Evolutionary conservation across 305 asterid genomes (phyloP).

Genomic region (Withania somnifera): DNA sequence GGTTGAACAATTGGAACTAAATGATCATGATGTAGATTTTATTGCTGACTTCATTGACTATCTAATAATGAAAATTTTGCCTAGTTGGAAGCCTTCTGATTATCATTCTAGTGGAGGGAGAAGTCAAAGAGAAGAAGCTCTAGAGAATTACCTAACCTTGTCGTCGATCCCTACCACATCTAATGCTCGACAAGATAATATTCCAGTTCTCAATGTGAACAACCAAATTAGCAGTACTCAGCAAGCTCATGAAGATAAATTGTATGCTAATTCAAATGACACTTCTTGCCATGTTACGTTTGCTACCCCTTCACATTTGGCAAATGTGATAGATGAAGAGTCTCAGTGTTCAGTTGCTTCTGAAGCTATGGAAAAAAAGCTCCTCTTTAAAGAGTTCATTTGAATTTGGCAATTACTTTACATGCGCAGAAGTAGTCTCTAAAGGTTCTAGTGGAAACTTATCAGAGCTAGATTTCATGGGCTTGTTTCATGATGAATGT

Average conservation of each 20-base stretch:
- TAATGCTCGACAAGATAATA: constrained; percentile 14
- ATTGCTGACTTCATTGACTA: constrained; percentile 66
- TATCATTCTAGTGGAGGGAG: constrained; percentile 16
- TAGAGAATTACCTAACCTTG: constrained; percentile 7
- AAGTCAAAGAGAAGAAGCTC: constrained; percentile 13
- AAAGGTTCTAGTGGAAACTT: constrained; percentile 21
- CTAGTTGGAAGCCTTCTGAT: constrained; percentile 42
- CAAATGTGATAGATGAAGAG: constrained; percentile 15
- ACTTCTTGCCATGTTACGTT: constrained; percentile 10
- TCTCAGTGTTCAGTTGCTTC: constrained; percentile 36
- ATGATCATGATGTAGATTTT: constrained; percentile 54
- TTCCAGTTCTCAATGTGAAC: constrained; percentile 1
- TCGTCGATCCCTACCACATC: constrained; percentile 13
- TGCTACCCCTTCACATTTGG: constrained; percentile 17
- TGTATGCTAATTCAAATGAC: constrained; percentile 2
- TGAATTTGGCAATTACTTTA: constrained; percentile 12
- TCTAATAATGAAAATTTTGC: constrained; percentile 34
- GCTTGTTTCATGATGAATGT: constrained; percentile 22
- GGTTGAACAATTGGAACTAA: constrained; percentile 61
- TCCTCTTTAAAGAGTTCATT: constrained; percentile 14
- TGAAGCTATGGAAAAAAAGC: constrained; percentile 28
- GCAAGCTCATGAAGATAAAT: constrained; percentile 9
- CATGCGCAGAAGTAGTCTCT: not conserved
- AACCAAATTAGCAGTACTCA: not conserved
- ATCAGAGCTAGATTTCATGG: constrained; percentile 34